Evolutionary conservation across 352 stramenopile genomes (phyloP), one percentile per base, ranked within the genome.

Genomic region (Pythium vanterpoolii): DNA sequence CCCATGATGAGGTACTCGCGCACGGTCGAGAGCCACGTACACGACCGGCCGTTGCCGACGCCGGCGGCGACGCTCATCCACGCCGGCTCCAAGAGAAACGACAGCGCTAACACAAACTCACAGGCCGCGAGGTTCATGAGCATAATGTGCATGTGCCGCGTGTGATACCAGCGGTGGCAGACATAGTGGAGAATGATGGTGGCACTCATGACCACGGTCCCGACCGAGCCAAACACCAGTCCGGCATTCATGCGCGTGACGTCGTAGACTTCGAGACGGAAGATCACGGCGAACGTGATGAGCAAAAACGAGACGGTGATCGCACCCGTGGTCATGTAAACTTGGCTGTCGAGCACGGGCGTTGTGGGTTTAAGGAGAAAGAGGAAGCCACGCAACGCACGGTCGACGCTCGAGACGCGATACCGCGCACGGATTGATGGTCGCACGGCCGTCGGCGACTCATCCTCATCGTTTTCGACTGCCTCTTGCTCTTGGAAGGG

Each of bases 1-100:
- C 72, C 86, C 77, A 89, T 91, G 57, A 89, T 85, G 9, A 89
- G 53, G 43, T 88, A 91, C 47, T 91, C 82, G 16, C 82, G 73
- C 9, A 83, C 64, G 10, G 74, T 79, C 18, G 81, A 88, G 19
- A 91, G 61, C 74, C 75, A 88, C 73, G 60, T 68, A 42, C 80
- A 90, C 2, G 70, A 74, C 23, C 72, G 61, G 5, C 65, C 65
- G 4, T 55, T 43, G 5, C 71, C 70, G 4, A 84, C 71, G 0
- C 81, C 77, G 4, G 69, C 71, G 26, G 60, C 69, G 1, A 79
- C 9, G 11, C 23, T 47, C 31, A 71, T 78, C 82, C 82, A 89
- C 19, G 52, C 76, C 5, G 82, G 82, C 44, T 89, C 77, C n/a
- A 91, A 66, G 18, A 87, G 38, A 45, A 91, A 89, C 19, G 79